Conservation (phyloP, 345 rosid species). For the Pelargonium nanum region DNA sequence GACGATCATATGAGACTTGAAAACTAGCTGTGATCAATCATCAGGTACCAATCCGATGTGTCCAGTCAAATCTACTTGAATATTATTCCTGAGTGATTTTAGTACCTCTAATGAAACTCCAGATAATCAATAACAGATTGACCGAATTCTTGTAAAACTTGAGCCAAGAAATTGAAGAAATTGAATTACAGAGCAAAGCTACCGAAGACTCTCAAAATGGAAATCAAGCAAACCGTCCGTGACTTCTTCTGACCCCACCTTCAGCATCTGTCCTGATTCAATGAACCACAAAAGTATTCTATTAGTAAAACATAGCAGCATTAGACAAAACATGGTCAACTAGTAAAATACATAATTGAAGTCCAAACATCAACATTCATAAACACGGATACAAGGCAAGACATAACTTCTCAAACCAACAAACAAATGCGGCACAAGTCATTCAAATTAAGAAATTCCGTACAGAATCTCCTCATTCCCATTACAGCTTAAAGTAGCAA, state of each 20-base stretch:
- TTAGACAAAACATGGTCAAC: neutral
- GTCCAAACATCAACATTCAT: neutral
- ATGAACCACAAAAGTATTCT: neutral
- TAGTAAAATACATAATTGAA: neutral
- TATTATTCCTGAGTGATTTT: neutral
- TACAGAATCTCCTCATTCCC: neutral
- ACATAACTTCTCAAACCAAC: neutral
- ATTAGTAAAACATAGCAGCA: neutral
- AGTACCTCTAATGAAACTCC: neutral
- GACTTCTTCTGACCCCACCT: neutral
- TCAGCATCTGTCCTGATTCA: neutral
- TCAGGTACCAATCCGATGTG: slow-evolving; percentile 17
- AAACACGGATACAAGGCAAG: neutral
- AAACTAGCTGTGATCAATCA: slow-evolving; percentile 11
- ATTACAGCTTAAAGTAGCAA: neutral
- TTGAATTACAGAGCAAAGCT: neutral
- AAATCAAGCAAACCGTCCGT: neutral
- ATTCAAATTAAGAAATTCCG: neutral
- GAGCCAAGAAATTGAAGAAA: no score
- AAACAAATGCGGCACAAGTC: neutral
- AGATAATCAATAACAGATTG: slow-evolving; percentile 12
- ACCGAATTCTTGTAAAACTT: slow-evolving; percentile 5
- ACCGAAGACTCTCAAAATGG: neutral
- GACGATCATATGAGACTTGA: slow-evolving; percentile 3
- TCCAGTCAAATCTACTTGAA: slow-evolving; percentile 8